Percentiles rank a stretch among this genome's conserved stretches.
These are phyloP conservation scores for Wilcoxina mikolae DNA, from an alignment of 495 filamentous ascomycete genomes.

Conservation along the genomic window DNA sequence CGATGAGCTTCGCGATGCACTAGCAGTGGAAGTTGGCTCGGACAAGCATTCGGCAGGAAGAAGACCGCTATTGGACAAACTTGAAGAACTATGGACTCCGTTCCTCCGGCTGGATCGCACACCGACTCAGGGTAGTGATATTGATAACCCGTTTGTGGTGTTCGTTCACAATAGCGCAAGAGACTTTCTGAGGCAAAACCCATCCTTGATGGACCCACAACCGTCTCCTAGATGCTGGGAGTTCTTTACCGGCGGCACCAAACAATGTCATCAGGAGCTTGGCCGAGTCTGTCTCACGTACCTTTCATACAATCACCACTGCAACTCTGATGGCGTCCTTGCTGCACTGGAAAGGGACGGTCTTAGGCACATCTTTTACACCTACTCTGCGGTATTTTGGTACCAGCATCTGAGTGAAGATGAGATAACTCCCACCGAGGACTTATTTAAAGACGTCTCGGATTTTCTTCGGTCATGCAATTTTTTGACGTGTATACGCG, in stretches of 20 bases:
- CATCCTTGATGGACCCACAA: conserved; percentile 3
- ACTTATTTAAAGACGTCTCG: not conserved
- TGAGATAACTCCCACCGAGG: not conserved
- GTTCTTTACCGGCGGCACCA: conserved; percentile 21
- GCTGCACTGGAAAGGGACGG: not conserved
- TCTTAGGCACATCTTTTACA: not conserved
- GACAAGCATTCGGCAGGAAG: conserved; percentile 4
- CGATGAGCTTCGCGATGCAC: conserved; percentile 18
- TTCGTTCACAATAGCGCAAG: conserved; percentile 26
- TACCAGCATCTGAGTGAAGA: not conserved
- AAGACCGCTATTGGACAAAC: conserved; percentile 14
- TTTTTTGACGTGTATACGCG: not conserved
- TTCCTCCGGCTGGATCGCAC: conserved; percentile 17
- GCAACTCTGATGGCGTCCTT: conserved; percentile 13
- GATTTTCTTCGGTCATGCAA: not conserved
- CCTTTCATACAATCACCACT: conserved; percentile 24
- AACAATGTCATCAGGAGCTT: conserved; percentile 16
- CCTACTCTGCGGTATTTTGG: not conserved
- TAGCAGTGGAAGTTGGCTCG: conserved; percentile 13
- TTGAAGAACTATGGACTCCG: conserved; percentile 17
- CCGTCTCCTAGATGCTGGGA: conserved; percentile 13
- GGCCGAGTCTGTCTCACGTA: conserved; percentile 22
- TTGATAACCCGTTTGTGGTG: conserved; percentile 18
- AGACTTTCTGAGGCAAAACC: conserved; percentile 27
- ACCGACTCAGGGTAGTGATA: too few relatives aligned